phyloP scores from a whole-genome alignment of 202 grass and related monocot genomes.

The Saccharum hybrid region DNA sequence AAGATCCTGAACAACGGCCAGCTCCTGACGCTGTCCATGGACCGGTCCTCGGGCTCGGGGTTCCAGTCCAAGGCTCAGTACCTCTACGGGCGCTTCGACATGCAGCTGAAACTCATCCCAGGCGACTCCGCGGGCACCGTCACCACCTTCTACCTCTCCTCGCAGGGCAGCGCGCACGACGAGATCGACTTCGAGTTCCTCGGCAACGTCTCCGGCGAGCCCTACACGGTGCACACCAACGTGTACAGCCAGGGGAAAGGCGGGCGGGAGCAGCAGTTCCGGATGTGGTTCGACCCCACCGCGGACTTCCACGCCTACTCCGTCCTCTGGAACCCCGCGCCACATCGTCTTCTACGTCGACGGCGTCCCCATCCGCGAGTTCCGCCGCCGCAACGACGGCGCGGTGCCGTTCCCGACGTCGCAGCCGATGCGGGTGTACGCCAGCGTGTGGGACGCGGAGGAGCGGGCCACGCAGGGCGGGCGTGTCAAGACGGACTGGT shows the following conservation, averaged over 20 bases:
- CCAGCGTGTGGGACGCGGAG: slow-evolving; percentile 76
- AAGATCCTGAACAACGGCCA: slow-evolving; percentile 58
- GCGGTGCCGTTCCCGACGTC: slow-evolving; percentile 54
- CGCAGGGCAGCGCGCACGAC: slow-evolving; percentile 69
- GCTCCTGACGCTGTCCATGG: slow-evolving; percentile 86
- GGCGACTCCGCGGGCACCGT: slow-evolving; percentile 91
- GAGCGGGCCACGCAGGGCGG: slow-evolving; percentile 85
- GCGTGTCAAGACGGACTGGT: slow-evolving; percentile 74
- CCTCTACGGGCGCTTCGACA: slow-evolving; percentile 79
- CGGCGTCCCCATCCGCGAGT: slow-evolving; percentile 68
- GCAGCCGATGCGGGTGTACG: slow-evolving; percentile 73
- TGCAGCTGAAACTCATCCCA: slow-evolving; percentile 79
- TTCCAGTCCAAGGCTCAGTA: slow-evolving; percentile 79
- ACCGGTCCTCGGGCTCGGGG: slow-evolving; percentile 68
- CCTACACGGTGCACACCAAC: slow-evolving; percentile 82
- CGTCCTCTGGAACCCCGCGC: slow-evolving; percentile 67
- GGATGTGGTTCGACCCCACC: slow-evolving; percentile 81
- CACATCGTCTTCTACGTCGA: slow-evolving; percentile 75
- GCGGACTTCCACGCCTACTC: slow-evolving; percentile 74
- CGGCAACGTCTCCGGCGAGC: slow-evolving; percentile 64
- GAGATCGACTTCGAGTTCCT: slow-evolving; percentile 89
- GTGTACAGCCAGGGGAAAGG: slow-evolving; percentile 73
- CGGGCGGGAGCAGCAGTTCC: slow-evolving; percentile 80
- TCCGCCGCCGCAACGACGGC: slow-evolving; percentile 50
- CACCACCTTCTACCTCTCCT: slow-evolving; percentile 83